phyloP scores from a whole-genome alignment of 202 grass and related monocot genomes.

The Panicum hallii region DNA sequence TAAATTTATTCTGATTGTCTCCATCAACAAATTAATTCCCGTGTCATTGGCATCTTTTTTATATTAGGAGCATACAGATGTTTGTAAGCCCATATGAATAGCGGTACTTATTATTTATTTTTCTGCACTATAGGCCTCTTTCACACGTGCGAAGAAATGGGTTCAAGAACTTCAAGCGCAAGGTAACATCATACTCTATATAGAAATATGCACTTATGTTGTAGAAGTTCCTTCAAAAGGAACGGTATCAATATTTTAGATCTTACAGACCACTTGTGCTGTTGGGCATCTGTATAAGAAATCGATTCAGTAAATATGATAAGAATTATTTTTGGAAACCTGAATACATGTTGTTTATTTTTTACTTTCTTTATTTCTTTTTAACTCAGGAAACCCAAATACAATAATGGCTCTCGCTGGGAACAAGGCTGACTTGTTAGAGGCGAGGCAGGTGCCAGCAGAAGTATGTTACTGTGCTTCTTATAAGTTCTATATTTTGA shows the following conservation, averaged over 20 bases:
- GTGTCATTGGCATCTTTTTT: not conserved
- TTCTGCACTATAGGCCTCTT: conserved; percentile 65
- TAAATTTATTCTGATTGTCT: not conserved
- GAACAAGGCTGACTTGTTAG: conserved; percentile 89
- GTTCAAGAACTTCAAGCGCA: conserved; percentile 98
- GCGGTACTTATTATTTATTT: not conserved
- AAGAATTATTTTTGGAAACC: not conserved
- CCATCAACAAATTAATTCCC: not conserved
- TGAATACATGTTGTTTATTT: too few relatives aligned
- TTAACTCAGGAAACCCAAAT: conserved; percentile 68
- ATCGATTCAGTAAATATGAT: not conserved
- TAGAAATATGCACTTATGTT: not conserved
- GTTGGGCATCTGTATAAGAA: not conserved
- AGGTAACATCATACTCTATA: conserved; percentile 52
- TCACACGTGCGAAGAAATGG: conserved; percentile 93
- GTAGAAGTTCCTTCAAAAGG: not conserved
- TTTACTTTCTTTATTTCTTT: too few relatives aligned
- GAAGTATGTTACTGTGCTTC: conserved; percentile 62
- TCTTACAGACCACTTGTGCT: not conserved
- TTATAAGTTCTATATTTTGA: not conserved
- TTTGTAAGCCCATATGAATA: conserved; percentile 13
- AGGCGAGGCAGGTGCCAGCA: conserved; percentile 71
- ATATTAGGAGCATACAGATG: not conserved
- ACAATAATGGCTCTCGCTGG: conserved; percentile 91
- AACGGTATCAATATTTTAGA: not conserved